Conservation (phyloP, 106 monocot species). For the Xerophyta viscosa region DNA sequence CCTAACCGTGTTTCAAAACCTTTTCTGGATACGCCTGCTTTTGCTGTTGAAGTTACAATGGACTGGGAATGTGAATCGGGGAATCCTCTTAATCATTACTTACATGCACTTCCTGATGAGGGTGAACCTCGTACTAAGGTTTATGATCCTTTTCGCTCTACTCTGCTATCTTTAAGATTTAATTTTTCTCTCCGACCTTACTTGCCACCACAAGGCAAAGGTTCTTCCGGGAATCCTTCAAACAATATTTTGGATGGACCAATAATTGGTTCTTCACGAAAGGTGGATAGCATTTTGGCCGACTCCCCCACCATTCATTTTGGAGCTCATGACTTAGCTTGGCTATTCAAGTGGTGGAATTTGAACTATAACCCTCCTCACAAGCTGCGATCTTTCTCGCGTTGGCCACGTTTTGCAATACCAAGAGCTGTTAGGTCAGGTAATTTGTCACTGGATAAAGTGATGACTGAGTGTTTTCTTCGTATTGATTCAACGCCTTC, state of each 20-base stretch:
- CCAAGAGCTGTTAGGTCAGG: constrained; percentile 81
- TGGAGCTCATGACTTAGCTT: constrained; percentile 79
- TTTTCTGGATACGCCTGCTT: constrained; percentile 64
- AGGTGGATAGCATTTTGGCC: constrained; percentile 7
- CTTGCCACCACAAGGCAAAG: constrained; percentile 13
- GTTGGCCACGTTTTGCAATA: constrained; percentile 95
- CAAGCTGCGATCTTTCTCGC: constrained; percentile 90
- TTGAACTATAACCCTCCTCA: constrained; percentile 82
- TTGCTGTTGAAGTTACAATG: constrained; percentile 75
- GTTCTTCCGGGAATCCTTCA: constrained; percentile 8
- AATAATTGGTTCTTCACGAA: constrained; percentile 19
- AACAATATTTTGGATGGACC: constrained; percentile 14
- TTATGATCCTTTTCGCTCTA: constrained; percentile 92
- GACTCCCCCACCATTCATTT: constrained; percentile 68
- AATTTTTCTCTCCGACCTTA: constrained; percentile 65
- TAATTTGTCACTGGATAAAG: constrained; percentile 87
- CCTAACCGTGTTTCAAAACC: constrained; percentile 32
- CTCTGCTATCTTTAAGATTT: constrained; percentile 81
- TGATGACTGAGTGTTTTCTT: constrained; percentile 91
- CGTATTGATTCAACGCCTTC: constrained; percentile 72
- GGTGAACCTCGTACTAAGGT: constrained; percentile 64
- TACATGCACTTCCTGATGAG: constrained; percentile 85
- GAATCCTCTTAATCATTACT: constrained; percentile 79
- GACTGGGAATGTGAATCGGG: constrained; percentile 97
- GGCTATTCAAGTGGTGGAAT: constrained; percentile 90